Conservation (phyloP, 306 rosid genomes). For the Acacia confusa region DNA sequence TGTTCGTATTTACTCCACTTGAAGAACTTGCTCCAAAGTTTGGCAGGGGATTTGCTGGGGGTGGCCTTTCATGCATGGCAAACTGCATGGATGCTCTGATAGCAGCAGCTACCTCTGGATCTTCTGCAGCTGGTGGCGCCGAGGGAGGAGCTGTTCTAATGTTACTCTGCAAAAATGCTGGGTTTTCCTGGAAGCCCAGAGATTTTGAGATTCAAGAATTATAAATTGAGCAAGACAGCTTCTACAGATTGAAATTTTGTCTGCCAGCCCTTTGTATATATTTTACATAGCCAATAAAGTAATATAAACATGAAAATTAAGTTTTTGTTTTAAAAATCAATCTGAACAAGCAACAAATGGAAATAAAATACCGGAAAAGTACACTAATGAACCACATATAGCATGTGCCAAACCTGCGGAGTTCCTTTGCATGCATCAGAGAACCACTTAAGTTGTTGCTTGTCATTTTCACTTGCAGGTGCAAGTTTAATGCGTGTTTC, state of each 20-base stretch:
- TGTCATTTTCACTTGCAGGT: slow-evolving; percentile 71
- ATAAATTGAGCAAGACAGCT: slow-evolving; percentile 15
- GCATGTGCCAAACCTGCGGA: slow-evolving; percentile 60
- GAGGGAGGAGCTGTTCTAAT: slow-evolving; percentile 57
- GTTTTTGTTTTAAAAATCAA: background rate
- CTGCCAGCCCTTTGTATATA: background rate
- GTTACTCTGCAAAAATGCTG: slow-evolving; percentile 62
- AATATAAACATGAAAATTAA: background rate
- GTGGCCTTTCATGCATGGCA: slow-evolving; percentile 56
- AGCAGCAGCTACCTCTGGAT: slow-evolving; percentile 68
- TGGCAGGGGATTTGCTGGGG: slow-evolving; percentile 43
- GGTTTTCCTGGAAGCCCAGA: slow-evolving; percentile 56
- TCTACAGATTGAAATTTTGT: background rate
- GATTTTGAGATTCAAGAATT: slow-evolving; percentile 6
- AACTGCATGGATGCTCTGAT: slow-evolving; percentile 69
- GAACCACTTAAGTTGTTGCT: slow-evolving; percentile 80
- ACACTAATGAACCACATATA: slow-evolving; percentile 5
- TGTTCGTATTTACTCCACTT: slow-evolving; percentile 27
- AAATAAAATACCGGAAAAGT: slow-evolving; percentile 18
- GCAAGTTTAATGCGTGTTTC: slow-evolving; percentile 85
- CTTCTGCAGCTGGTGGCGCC: slow-evolving; percentile 78
- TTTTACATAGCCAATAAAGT: slow-evolving; percentile 12
- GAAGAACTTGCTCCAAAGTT: slow-evolving; percentile 68
- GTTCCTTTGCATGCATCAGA: slow-evolving; percentile 99
- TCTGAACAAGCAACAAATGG: slow-evolving; percentile 7